Evolutionary conservation across 176 grass and related monocot genomes (phyloP).

Genomic region (Aechmea fasciata): DNA sequence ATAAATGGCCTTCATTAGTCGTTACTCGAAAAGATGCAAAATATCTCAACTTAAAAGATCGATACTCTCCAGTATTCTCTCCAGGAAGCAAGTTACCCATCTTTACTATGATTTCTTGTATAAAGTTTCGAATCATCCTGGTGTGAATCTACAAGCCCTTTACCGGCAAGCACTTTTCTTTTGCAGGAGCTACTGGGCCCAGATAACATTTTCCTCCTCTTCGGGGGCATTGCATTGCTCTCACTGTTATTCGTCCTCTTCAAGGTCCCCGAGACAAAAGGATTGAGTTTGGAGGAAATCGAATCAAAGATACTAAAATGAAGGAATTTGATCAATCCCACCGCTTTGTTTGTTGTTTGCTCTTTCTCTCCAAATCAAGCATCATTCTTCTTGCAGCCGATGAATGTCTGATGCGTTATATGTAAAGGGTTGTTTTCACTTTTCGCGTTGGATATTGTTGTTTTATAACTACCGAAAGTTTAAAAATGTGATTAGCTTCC

Average conservation of each 20-base stretch:
- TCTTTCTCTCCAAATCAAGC: not conserved
- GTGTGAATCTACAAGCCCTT: not conserved
- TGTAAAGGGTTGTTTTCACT: not conserved
- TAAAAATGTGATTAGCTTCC: not conserved
- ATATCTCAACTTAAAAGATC: not conserved
- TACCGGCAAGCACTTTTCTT: not conserved
- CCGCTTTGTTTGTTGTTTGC: not conserved
- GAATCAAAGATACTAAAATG: constrained; percentile 81
- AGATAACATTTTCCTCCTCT: constrained; percentile 80
- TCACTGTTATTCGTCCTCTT: constrained; percentile 65
- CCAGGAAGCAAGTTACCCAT: not conserved
- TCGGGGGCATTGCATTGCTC: constrained; percentile 71
- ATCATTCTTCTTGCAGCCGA: not conserved
- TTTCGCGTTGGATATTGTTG: not conserved
- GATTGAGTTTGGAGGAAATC: constrained; percentile 91
- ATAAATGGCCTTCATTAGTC: too few relatives aligned
- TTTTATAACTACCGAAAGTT: not conserved
- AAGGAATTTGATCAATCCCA: not conserved
- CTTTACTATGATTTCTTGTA: too few relatives aligned
- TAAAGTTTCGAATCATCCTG: not conserved
- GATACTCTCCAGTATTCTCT: not conserved
- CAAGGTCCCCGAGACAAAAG: constrained; percentile 87
- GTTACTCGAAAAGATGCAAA: too few relatives aligned
- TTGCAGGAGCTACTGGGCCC: constrained; percentile 66
- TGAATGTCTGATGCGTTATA: not conserved